Conservation (phyloP, 148 eudicot species). For the Hydrangea macrophylla region DNA sequence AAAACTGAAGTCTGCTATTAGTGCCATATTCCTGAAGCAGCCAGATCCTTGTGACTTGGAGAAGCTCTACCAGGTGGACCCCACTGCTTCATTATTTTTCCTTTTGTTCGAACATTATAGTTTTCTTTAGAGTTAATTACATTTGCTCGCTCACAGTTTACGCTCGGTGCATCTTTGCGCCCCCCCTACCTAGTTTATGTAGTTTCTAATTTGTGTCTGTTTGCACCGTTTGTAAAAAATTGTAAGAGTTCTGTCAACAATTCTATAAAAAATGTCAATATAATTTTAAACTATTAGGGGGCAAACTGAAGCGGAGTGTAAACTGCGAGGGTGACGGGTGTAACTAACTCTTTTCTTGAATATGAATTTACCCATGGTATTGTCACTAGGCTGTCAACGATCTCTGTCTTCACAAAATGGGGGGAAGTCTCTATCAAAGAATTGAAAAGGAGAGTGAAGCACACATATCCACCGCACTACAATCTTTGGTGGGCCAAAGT, state of each 20-base stretch:
- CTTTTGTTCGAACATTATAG: neutral
- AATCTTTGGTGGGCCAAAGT: conserved; percentile 85
- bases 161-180: too few species aligned
- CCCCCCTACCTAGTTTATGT: too few species aligned
- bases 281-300: too few species aligned
- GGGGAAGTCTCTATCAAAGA: conserved; percentile 81
- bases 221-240: too few species aligned
- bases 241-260: too few species aligned
- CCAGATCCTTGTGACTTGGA: conserved; percentile 89
- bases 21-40: conserved; percentile 86
- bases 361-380: conserved; percentile 1
- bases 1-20: conserved; percentile 80
- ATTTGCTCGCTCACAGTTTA: too few species aligned
- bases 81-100: neutral
- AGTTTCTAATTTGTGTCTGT: too few species aligned
- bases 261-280: too few species aligned
- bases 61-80: conserved; percentile 79
- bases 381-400: conserved; percentile 78
- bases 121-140: too few species aligned
- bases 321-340: too few species aligned
- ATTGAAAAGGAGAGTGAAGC: conserved; percentile 88
- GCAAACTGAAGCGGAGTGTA: too few species aligned
- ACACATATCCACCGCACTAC: conserved; percentile 65
- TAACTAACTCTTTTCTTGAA: too few species aligned
- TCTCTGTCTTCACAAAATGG: conserved; percentile 92